Evolutionary conservation across 306 rosid genomes (phyloP), one percentile per base, ranked within the genome.

Genomic region (Mimosa pudica): DNA sequence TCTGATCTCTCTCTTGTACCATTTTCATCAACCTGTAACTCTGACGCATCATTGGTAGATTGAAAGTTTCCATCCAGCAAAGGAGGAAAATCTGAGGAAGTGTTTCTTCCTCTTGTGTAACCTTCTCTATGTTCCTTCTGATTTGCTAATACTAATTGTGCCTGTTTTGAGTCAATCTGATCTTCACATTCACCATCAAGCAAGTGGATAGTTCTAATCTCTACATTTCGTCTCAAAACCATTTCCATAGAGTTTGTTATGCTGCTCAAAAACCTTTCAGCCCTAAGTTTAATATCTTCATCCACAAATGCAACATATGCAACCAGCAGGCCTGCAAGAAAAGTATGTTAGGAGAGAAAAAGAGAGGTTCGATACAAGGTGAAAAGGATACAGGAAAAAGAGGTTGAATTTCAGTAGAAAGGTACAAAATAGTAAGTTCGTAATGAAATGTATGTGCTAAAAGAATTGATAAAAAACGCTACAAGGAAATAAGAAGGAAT

Each of bases 231-330:
- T 84, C 94, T 90, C 58, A 96, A 92, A 88, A 96, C 97, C 87
- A 91, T 87, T 86, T 96, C 99, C 86, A 93, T 86, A n/a, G 99
- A 92, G 82, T 96, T 93, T 74, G 99, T 96, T 78, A 96, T 96
- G 76, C 99, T 96, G 87, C 97, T 96, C 79, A 87, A 77, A 83
- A 93, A 96, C 84, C 99, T 91, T 87, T 96, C 97, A 18, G 89
- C 98, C 86, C 99, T 86, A 52, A 83, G 85, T 88, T 96, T 96
- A 74, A 96, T 84, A 82, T 86, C 94, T 76, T 70, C 91, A 78
- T 96, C 96, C 74, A 77, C 84, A 88, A 96, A 93, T 70, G 96
- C 96, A 55, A 96, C 88, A 81, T 90, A 93, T 64, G 99, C 98
- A 87, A 90, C 85, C 83, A 93, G 85, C 69, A 93, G 77, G 83